Conservation (phyloP, 306 rosid species). For the Phaseolus lunatus region DNA sequence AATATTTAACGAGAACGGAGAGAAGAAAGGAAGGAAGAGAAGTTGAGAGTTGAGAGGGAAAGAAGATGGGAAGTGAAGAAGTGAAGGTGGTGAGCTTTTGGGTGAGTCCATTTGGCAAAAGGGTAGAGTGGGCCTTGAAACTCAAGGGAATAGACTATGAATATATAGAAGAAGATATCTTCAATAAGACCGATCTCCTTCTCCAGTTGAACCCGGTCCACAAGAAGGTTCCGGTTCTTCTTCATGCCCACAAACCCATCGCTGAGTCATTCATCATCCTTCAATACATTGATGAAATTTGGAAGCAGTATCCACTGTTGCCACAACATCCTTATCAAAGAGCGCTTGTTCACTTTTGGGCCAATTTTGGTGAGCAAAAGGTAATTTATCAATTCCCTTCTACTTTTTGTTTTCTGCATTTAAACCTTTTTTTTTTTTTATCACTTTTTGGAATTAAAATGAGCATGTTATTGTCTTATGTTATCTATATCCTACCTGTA, state of each 20-base stretch:
- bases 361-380: conserved; percentile 42
- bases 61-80: conserved; percentile 41
- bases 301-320: conserved; percentile 43
- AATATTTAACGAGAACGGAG: background rate
- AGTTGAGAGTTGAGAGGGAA: background rate
- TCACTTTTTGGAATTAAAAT: background rate
- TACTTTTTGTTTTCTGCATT: too few relatives aligned
- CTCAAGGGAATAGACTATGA: conserved; percentile 42
- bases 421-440: too few relatives aligned
- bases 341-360: conserved; percentile 48
- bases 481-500: background rate
- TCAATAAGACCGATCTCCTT: conserved; percentile 48
- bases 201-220: conserved; percentile 48
- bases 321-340: conserved; percentile 51
- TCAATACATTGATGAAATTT: conserved; percentile 46
- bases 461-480: background rate
- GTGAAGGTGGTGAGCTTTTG: conserved; percentile 46
- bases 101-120: conserved; percentile 44
- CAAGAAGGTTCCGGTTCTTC: conserved; percentile 44
- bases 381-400: conserved; percentile 4
- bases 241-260: conserved; percentile 10
- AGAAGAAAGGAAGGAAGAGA: background rate
- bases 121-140: conserved; percentile 51
- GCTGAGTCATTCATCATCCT: conserved; percentile 48
- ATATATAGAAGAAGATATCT: conserved; percentile 51